A percentile compares a stretch with the other conserved stretches of the same genome.
Evolutionary conservation across 2,329 filamentous ascomycete species (phyloP).

Genomic region (Fusarium sp.): DNA sequence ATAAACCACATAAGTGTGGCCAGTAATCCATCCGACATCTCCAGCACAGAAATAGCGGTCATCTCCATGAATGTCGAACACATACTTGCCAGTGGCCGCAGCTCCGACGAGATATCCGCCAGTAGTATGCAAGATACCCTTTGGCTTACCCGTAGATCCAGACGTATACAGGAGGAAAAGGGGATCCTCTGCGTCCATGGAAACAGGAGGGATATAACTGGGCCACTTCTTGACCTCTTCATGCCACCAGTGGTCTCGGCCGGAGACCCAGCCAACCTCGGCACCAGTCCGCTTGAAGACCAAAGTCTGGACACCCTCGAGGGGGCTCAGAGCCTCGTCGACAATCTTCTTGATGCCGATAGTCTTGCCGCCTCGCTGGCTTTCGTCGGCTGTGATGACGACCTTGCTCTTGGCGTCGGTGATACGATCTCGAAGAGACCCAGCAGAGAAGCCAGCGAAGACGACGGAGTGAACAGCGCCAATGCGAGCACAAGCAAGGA

Average conservation of each 20-base stretch:
- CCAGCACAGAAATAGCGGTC: slow-evolving; percentile 95
- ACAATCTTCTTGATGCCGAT: slow-evolving; percentile 97
- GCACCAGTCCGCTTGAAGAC: slow-evolving; percentile 92
- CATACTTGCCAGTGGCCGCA: slow-evolving; percentile 91
- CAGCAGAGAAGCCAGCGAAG: slow-evolving; percentile 93
- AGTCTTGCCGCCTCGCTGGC: slow-evolving; percentile 91
- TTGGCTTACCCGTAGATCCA: slow-evolving; percentile 94
- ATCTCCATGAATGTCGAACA: slow-evolving; percentile 92
- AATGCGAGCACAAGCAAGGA: slow-evolving; percentile 84
- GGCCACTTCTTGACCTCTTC: slow-evolving; percentile 95
- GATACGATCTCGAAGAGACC: slow-evolving; percentile 91
- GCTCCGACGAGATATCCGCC: slow-evolving; percentile 90
- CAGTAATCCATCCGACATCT: slow-evolving; percentile 97
- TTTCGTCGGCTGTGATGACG: slow-evolving; percentile 93
- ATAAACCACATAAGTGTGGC: slow-evolving; percentile 96
- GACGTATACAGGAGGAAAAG: slow-evolving; percentile 96
- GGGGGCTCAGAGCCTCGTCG: slow-evolving; percentile 84
- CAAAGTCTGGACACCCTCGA: slow-evolving; percentile 84
- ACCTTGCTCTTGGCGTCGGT: slow-evolving; percentile 87
- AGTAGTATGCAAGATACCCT: slow-evolving; percentile 95
- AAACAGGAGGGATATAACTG: slow-evolving; percentile 84
- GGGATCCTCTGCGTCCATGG: slow-evolving; percentile 89
- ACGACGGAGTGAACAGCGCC: slow-evolving; percentile 95
- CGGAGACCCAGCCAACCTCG: slow-evolving; percentile 85
- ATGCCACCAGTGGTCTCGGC: slow-evolving; percentile 94